phyloP scores from a whole-genome alignment of 192 early-diverging fungal species.

The Physocladia obscura region DNA sequence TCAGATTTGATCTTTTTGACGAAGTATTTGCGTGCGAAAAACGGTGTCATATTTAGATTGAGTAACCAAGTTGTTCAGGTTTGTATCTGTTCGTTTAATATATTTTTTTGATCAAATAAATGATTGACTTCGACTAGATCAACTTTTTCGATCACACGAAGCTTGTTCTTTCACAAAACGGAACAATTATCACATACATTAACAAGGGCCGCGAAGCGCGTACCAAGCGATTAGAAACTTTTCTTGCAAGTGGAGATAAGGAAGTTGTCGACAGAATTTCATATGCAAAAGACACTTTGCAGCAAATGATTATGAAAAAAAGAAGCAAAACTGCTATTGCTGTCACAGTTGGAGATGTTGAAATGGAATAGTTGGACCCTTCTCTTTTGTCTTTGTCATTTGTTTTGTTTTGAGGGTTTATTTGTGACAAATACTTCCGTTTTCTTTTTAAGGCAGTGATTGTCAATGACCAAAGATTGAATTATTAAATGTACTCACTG shows the following conservation, averaged over 20 bases:
- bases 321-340: not conserved
- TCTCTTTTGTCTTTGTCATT: no score
- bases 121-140: slow-evolving; percentile 49
- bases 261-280: slow-evolving; percentile 37
- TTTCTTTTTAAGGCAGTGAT: no score
- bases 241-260: slow-evolving; percentile 14
- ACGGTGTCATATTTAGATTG: slow-evolving; percentile 66
- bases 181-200: slow-evolving; percentile 59
- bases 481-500: no score
- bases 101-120: not conserved
- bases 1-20: slow-evolving; percentile 57
- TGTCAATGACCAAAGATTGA: no score
- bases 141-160: slow-evolving; percentile 78
- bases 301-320: slow-evolving; percentile 47
- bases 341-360: not conserved
- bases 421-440: no score
- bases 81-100: not conserved
- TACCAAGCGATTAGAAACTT: slow-evolving; percentile 25
- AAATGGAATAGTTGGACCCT: no score
- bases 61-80: slow-evolving; percentile 72
- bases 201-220: slow-evolving; percentile 43
- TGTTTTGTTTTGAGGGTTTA: no score
- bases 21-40: slow-evolving; percentile 64
- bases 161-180: slow-evolving; percentile 59
- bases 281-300: slow-evolving; percentile 39